Base-by-base conservation (phyloP, 106 monocot genomes). In the Apostasia ramifera region DNA sequence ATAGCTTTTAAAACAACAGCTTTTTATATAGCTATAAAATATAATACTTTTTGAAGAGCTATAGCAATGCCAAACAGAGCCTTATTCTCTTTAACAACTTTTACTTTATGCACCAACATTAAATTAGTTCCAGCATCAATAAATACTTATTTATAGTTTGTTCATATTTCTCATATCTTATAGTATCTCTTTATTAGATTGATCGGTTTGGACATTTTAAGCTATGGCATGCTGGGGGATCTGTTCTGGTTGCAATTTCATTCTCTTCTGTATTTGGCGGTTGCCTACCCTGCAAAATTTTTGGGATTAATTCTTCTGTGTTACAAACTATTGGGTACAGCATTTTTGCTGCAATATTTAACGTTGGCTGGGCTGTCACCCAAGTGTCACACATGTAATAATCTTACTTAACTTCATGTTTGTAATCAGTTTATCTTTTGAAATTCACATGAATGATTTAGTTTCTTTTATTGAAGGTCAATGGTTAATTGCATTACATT, bases 341-440 rank as follows among this genome's bases (percentile, higher is more conserved):
- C 83, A 77, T 79, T 67, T 94, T 88, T 71, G 94, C 94, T 38
- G 85, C 88, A 7, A 85, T 94, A 83, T 94, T 94, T 58, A 94
- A 94, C 72, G 73, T 94, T 2, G 94, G 94, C 57, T 94, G 91
- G 88, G 94, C 94, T 53, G 85, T 85, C 53, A 83, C 94, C 52
- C 94, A 94, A 85, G 94, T 94, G 59, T 88, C 94, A 62, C 94
- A 94, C 65, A 94, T 94, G 94, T 94, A 91, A 79, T 64, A 11
- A 42, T 56, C 45, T 64, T 59, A 45, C 76, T 44, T 51, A 3
- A 57, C 5, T 65, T 15, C n/a, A 41, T 56, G 13, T n/a, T 67
- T 13, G 37, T n/a, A 59, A 3, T 38, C 2, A 39, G 42, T 71
- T 39, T 39, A 13, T 42, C 48, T 52, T n/a, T 59, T 47, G 41